phyloP scores from a whole-genome alignment of 2,329 filamentous ascomycete genomes.

The Curvularia sp. region DNA sequence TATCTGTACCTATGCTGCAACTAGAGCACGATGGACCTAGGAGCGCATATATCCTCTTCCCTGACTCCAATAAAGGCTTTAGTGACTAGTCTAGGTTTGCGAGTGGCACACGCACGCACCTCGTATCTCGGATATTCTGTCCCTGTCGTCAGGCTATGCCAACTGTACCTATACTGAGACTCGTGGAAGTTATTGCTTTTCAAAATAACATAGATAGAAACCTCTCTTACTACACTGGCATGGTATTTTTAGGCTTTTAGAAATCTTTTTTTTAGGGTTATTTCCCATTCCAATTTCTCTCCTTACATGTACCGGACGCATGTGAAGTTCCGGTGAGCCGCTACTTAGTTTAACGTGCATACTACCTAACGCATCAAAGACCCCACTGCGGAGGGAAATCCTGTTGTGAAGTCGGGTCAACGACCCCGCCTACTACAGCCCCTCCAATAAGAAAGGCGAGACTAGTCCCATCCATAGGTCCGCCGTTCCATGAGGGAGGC shows the following conservation, averaged over 20 bases:
- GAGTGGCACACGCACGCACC: not conserved
- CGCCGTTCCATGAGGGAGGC: not conserved
- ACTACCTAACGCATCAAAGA: not conserved
- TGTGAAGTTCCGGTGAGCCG: not conserved
- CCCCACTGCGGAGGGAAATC: not conserved
- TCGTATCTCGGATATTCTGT: not conserved
- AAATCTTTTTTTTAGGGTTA: too few relatives aligned
- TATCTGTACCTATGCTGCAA: slow-evolving; percentile 11
- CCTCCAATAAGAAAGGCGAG: not conserved
- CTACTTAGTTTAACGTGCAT: not conserved
- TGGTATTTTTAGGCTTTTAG: not conserved
- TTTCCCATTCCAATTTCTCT: not conserved
- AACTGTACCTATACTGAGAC: too few relatives aligned
- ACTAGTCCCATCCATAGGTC: too few relatives aligned
- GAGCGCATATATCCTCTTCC: not conserved
- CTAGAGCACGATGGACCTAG: slow-evolving; percentile 4
- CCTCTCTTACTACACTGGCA: not conserved
- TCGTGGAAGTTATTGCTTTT: not conserved
- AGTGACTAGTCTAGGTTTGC: not conserved
- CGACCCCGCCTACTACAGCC: not conserved
- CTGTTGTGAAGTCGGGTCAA: not conserved
- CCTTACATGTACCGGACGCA: not conserved
- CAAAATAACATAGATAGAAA: not conserved
- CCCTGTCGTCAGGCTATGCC: not conserved
- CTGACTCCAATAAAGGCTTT: not conserved